A percentile compares a stretch with the other conserved stretches of the same genome.
These are phyloP conservation scores for Durio zibethinus DNA, from an alignment of 345 rosid genomes.

Conservation along the genomic window DNA sequence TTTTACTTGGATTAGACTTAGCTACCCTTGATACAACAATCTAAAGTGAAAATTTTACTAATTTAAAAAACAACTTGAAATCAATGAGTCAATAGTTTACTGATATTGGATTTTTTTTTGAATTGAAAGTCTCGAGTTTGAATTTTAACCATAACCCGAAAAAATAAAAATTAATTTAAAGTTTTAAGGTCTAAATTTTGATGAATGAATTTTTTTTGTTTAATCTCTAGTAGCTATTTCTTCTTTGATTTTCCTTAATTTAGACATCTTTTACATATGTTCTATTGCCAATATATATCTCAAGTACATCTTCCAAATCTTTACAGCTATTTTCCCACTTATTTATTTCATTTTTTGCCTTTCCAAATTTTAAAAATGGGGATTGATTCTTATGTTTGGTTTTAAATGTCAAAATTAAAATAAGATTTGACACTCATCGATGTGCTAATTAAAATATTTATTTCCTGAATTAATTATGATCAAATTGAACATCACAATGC, in stretches of 20 bases:
- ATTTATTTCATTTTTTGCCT: neutral
- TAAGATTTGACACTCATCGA: neutral
- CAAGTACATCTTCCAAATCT: neutral
- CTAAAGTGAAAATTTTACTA: no score
- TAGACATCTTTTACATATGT: no score
- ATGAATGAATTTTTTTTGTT: no score
- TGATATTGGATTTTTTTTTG: no score
- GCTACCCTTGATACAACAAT: no score
- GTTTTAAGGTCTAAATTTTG: neutral
- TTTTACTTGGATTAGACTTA: no score
- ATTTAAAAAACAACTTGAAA: no score
- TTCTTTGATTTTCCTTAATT: neutral
- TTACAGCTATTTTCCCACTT: neutral
- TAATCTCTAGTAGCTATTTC: neutral
- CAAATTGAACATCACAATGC: neutral
- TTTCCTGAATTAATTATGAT: neutral
- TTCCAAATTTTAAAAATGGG: neutral
- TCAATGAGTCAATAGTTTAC: no score
- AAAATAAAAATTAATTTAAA: no score
- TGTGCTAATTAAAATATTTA: neutral
- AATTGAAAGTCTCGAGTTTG: no score
- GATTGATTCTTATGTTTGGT: neutral
- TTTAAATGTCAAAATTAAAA: neutral
- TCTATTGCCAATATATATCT: no score
- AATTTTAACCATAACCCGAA: no score